Evolutionary conservation across 352 stramenopile genomes (phyloP).

Genomic region (Phytophthora colocasiae): DNA sequence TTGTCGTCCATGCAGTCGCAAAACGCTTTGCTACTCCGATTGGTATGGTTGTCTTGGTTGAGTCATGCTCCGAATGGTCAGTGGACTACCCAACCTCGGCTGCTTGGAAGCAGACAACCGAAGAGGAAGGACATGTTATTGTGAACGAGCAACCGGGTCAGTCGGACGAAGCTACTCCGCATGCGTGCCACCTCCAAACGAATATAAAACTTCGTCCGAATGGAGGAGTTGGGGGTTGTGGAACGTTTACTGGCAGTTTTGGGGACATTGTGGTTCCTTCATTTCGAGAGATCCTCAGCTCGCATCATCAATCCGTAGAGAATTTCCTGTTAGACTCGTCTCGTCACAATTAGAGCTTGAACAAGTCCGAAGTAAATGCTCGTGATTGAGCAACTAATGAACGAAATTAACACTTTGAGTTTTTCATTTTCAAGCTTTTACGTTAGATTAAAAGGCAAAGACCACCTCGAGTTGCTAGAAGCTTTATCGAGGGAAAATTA

Average conservation of each 20-base stretch:
- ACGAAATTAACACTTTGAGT: too few relatives aligned
- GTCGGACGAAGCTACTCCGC: neutral
- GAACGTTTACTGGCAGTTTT: constrained; percentile 16
- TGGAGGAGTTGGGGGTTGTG: neutral
- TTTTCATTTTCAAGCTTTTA: too few relatives aligned
- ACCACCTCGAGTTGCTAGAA: too few relatives aligned
- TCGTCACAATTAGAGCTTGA: neutral
- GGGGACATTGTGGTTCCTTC: constrained; percentile 33
- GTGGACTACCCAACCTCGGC: constrained; percentile 3
- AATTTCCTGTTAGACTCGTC: constrained; percentile 34
- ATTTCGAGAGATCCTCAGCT: constrained; percentile 32
- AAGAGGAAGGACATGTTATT: constrained; percentile 20
- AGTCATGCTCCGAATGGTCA: constrained; percentile 24
- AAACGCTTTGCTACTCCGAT: constrained; percentile 12
- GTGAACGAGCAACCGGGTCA: constrained; percentile 1
- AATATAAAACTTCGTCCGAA: constrained; percentile 23
- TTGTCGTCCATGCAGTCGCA: constrained; percentile 14
- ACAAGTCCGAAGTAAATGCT: neutral
- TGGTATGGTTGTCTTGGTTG: constrained; percentile 15
- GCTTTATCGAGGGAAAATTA: too few relatives aligned
- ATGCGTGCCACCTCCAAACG: constrained; percentile 13
- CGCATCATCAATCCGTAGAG: constrained; percentile 31
- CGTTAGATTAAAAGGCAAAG: too few relatives aligned
- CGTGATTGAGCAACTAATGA: too few relatives aligned
- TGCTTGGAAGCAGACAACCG: constrained; percentile 14